These are phyloP conservation scores for Russula griseocarnosa DNA, from an alignment of 768 basidiomycete species.

Conservation along the genomic window DNA sequence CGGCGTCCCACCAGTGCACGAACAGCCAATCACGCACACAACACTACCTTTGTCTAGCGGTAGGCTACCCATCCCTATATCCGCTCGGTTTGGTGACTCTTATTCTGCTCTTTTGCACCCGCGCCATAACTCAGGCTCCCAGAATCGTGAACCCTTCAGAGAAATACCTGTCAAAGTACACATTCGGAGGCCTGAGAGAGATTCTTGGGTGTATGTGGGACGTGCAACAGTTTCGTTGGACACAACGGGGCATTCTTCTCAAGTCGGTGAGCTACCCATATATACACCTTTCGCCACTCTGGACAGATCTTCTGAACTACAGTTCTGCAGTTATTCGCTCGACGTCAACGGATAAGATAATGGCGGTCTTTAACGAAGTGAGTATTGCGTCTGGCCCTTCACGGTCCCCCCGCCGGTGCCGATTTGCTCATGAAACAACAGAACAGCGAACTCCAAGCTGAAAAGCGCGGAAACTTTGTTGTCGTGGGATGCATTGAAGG, in stretches of 20 bases:
- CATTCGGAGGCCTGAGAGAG: conserved; percentile 71
- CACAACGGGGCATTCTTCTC: conserved; percentile 67
- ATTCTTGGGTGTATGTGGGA: conserved; percentile 79
- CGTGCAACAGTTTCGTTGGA: conserved; percentile 75
- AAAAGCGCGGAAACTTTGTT: conserved; percentile 84
- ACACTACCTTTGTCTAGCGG: conserved; percentile 12
- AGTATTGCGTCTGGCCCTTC: conserved; percentile 26
- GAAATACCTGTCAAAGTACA: conserved; percentile 85
- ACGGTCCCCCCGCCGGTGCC: conserved; percentile 21
- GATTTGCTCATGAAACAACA: conserved; percentile 32
- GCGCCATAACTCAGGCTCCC: conserved; percentile 2
- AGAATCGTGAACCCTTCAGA: conserved; percentile 55
- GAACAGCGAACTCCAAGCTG: conserved; percentile 73
- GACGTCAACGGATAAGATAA: conserved; percentile 59
- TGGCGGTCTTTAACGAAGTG: conserved; percentile 70
- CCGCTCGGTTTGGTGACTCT: background rate
- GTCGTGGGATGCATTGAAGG: conserved; percentile 78
- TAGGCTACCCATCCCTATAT: conserved; percentile 6
- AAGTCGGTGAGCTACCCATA: conserved; percentile 57
- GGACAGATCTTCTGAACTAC: background rate
- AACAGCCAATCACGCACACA: conserved; percentile 3
- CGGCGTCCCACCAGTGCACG: conserved; percentile 13
- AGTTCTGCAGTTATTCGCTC: conserved; percentile 56
- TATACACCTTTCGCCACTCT: background rate
- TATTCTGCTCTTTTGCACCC: conserved; percentile 4